Evolutionary conservation across 2,329 filamentous ascomycete species (phyloP).

Genomic region (Botrytis paeoniae): DNA sequence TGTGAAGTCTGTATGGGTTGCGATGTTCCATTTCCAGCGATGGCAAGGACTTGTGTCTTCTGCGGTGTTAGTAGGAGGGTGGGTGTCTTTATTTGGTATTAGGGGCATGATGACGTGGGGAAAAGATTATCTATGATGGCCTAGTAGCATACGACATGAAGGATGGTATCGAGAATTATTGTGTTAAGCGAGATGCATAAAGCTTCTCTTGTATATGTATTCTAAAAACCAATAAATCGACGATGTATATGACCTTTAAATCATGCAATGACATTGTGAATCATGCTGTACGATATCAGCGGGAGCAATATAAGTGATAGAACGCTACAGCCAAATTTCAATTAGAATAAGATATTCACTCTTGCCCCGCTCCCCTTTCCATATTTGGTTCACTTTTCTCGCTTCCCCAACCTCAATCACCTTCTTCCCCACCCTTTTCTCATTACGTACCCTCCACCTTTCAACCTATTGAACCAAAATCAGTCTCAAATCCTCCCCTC

Average conservation of each 20-base stretch:
- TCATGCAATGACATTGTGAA: neutral
- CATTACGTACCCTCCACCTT: too few relatives aligned
- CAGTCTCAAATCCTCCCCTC: neutral
- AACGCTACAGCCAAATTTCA: neutral
- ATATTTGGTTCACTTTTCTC: neutral
- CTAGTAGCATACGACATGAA: too few relatives aligned
- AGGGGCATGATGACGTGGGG: neutral
- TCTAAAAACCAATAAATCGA: neutral
- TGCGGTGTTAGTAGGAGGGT: neutral
- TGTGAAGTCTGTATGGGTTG: neutral
- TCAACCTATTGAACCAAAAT: neutral
- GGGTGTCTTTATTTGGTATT: neutral
- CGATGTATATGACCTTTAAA: neutral
- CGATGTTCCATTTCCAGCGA: neutral
- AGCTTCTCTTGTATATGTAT: too few relatives aligned
- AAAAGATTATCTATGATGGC: neutral
- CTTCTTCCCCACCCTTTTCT: neutral
- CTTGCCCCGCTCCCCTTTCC: too few relatives aligned
- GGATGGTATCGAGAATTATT: neutral
- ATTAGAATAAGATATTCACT: neutral
- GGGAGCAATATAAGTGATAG: neutral
- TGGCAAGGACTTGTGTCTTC: neutral
- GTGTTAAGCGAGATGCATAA: neutral
- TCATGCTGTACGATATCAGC: neutral
- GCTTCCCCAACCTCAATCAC: neutral